These are phyloP conservation scores for Chlorella ohadii DNA, from an alignment of 139 green algal genomes.

Conservation along the genomic window DNA sequence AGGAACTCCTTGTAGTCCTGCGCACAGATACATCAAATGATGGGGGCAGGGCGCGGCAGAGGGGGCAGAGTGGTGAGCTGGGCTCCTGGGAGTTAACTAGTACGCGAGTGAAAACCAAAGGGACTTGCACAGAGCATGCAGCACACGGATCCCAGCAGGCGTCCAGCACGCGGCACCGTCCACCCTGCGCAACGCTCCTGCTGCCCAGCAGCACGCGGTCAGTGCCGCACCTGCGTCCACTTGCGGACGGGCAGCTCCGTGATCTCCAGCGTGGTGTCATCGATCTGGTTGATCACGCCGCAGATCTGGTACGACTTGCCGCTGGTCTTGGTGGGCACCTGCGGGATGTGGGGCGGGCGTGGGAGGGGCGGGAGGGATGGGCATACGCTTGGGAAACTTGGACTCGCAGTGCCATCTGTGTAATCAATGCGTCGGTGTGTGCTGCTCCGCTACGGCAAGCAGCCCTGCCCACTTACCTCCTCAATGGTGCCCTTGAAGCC, in stretches of 20 bases:
- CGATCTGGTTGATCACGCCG: constrained; percentile 72
- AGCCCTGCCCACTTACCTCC: constrained; percentile 45
- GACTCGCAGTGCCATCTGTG: too few relatives aligned
- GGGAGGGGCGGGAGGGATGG: neutral
- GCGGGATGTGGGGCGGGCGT: neutral
- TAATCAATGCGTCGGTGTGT: too few relatives aligned
- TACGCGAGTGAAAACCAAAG: too few relatives aligned
- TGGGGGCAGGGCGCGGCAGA: neutral
- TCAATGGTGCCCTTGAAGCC: constrained; percentile 76
- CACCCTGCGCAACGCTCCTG: neutral
- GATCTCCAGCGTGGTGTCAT: constrained; percentile 87
- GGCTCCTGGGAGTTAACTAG: too few relatives aligned
- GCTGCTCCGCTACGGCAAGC: too few relatives aligned
- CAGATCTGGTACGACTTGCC: constrained; percentile 78
- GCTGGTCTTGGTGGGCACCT: constrained; percentile 64
- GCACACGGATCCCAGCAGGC: neutral
- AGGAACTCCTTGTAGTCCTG: constrained; percentile 99
- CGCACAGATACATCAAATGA: too few relatives aligned
- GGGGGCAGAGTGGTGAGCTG: neutral
- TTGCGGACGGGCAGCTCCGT: constrained; percentile 96
- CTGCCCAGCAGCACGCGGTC: neutral
- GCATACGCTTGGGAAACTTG: neutral
- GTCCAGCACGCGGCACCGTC: neutral
- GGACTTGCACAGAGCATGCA: neutral
- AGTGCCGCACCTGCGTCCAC: constrained; percentile 92